Conservation (phyloP, 192 early-diverging fungal species). For the Mortierella claussenii region DNA sequence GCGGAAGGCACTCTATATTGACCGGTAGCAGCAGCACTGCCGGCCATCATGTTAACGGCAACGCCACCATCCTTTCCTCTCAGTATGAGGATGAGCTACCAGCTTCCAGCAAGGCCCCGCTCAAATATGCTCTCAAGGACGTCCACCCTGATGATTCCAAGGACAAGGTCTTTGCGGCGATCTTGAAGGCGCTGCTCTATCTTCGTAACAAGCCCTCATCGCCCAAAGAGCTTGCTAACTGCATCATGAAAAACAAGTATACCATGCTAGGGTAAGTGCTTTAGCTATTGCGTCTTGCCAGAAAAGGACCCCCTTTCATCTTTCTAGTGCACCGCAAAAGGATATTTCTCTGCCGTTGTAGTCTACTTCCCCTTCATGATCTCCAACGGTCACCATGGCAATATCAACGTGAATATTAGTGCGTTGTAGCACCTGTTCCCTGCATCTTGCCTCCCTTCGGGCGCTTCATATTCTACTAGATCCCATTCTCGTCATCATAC, state of each 20-base stretch:
- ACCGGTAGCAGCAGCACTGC: conserved; percentile 1
- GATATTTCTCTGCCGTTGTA: background rate
- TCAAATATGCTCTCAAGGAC: conserved; percentile 51
- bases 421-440: background rate
- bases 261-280: conserved; percentile 76
- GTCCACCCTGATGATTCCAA: conserved; percentile 83
- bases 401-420: background rate
- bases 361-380: background rate
- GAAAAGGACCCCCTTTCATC: background rate
- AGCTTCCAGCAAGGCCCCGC: conserved; percentile 35
- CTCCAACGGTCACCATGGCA: background rate
- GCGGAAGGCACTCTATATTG: conserved; percentile 30
- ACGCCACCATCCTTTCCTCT: conserved; percentile 6
- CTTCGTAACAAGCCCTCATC: conserved; percentile 82
- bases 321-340: background rate
- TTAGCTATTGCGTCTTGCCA: background rate
- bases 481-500: background rate
- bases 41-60: conserved; percentile 18
- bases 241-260: conserved; percentile 83
- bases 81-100: conserved; percentile 45
- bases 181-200: conserved; percentile 82
- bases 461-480: background rate
- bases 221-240: conserved; percentile 82
- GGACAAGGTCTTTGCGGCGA: conserved; percentile 90
- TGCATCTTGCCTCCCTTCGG: background rate